Base-by-base conservation (phyloP, 225 moss, liverwort and hornwort genomes). In the Thuidium tamariscinum region DNA sequence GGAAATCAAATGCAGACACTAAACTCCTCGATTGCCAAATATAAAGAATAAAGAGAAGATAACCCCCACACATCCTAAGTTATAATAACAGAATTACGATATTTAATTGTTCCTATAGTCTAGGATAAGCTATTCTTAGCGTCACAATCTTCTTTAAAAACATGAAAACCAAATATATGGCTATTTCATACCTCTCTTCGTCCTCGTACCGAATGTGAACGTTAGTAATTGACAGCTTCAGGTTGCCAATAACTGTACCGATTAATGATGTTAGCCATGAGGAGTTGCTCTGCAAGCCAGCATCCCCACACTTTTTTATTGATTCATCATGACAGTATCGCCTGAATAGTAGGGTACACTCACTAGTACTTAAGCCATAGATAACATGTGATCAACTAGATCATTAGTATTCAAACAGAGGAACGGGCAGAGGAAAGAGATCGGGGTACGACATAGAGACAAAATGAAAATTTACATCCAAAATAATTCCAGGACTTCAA, bases 201-300 rank as follows among this genome's bases (percentile, higher is more conserved):
- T 96, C 96, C 83, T 96, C 95, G 77, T 94, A 96, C 82, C 95
- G 91, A 68, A 96, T 89, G 84, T 96, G 96, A 72, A 96, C 82
- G 87, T 96, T 96, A 80, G 93, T 94, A 71, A 96, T 95, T 29
- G 96, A 91, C 37, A 96, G 91, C 89, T 95, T 97, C 85, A 97
- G 90, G 83, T 97, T 97, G 85, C 95, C 96, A 79, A 97, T 95
- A 60, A 95, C 92, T 54, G 95, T 97, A 84, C 92, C 88, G 66
- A 97, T 94, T 79, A 95, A 90, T 73, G 96, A 97, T 32, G 94
- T 91, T 72, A 97, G 73, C 96, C 96, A 97, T 42, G 96, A 96
- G 32, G 96, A 89, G 82, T 95, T 94, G 88, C 88, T 92, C 96
- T 96, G 89, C 39, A 85, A 80, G 66, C 23, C 89, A 79, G 32